A percentile compares a stretch with the other conserved stretches of the same genome.
Conservation (phyloP, 345 rosid species). For the Corchorus olitorius region DNA sequence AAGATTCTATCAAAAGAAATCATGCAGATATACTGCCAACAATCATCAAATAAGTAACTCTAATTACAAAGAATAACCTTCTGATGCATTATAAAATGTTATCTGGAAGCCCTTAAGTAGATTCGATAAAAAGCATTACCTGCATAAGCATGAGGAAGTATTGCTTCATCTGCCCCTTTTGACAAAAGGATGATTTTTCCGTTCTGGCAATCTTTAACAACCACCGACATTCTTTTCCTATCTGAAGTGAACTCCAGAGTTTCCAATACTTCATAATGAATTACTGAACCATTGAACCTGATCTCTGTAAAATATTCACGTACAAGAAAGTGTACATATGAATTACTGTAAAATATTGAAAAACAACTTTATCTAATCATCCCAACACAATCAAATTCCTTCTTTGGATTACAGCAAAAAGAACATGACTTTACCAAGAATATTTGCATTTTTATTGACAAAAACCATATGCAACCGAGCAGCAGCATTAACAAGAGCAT, state of each 20-base stretch:
- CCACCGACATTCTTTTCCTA: slow-evolving; percentile 96
- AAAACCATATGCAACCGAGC: slow-evolving; percentile 83
- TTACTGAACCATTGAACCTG: slow-evolving; percentile 56
- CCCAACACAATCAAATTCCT: slow-evolving; percentile 12
- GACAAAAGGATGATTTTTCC: slow-evolving; percentile 82
- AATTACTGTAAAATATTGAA: slow-evolving; percentile 43
- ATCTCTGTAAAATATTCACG: slow-evolving; percentile 57
- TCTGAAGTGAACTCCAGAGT: slow-evolving; percentile 96
- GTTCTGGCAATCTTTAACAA: slow-evolving; percentile 72
- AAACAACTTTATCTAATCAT: slow-evolving; percentile 13
- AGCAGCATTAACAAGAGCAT: slow-evolving; percentile 96
- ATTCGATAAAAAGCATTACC: slow-evolving; percentile 40
- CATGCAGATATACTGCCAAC: not conserved
- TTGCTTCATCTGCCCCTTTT: slow-evolving; percentile 97
- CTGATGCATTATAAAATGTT: not conserved
- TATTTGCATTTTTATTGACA: slow-evolving; percentile 64
- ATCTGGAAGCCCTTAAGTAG: not conserved
- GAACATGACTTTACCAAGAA: slow-evolving; percentile 59
- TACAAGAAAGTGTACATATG: slow-evolving; percentile 9
- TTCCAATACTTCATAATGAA: slow-evolving; percentile 80
- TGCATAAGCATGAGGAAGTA: slow-evolving; percentile 73
- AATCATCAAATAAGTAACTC: slow-evolving; percentile 1
- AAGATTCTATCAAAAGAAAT: not conserved
- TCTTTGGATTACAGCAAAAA: slow-evolving; percentile 25
- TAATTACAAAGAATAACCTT: not conserved